Conservation (phyloP, 345 rosid species). For the Cardamine chenopodiifolia region DNA sequence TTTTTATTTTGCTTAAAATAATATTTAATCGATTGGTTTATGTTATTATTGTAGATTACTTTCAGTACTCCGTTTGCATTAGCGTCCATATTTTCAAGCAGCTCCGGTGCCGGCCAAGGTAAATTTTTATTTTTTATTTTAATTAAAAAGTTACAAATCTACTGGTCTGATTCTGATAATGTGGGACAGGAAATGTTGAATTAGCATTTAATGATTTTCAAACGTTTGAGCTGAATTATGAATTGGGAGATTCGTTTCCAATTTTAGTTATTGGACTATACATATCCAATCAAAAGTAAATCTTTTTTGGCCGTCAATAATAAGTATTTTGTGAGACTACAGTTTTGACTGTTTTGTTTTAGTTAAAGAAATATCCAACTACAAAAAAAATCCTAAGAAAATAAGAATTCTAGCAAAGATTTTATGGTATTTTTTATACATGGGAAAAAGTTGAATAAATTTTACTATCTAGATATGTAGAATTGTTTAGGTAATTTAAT, state of each 20-base stretch:
- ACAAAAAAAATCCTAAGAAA: background rate
- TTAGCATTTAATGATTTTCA: constrained; percentile 15
- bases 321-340: background rate
- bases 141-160: background rate
- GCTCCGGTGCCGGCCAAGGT: constrained; percentile 86
- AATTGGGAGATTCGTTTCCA: constrained; percentile 27
- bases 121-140: background rate
- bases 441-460: background rate
- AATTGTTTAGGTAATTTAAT: no score
- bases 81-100: constrained; percentile 70
- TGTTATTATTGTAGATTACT: constrained; percentile 51
- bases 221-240: constrained; percentile 19
- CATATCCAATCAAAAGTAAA: background rate
- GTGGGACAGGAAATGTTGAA: background rate
- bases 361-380: background rate
- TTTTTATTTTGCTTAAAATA: background rate
- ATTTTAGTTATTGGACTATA: background rate
- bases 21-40: background rate
- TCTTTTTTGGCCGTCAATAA: background rate
- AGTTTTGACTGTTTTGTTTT: background rate
- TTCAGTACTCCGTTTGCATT: constrained; percentile 78
- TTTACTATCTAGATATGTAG: background rate
- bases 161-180: background rate
- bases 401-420: background rate
- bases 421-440: background rate